Percentiles rank a stretch among this genome's conserved stretches.
phyloP scores from a whole-genome alignment of 2,329 filamentous ascomycete genomes.

The Sclerotinia borealis region DNA sequence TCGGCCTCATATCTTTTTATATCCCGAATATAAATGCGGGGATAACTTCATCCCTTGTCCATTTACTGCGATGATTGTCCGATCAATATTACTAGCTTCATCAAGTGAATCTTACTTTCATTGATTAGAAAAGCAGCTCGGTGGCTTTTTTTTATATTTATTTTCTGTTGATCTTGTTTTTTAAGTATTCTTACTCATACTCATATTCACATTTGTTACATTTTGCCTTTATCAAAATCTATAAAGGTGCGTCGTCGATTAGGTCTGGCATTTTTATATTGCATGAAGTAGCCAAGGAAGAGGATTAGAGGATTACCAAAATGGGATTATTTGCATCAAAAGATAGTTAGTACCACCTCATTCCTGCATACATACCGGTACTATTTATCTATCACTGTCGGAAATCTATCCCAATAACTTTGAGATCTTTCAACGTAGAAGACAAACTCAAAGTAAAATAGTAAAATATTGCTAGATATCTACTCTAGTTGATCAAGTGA shows the following conservation, averaged over 20 bases:
- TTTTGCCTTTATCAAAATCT: background rate
- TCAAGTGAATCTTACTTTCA: background rate
- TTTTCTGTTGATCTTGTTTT: background rate
- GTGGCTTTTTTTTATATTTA: background rate
- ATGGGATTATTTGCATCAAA: background rate
- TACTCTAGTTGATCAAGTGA: background rate
- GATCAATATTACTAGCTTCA: background rate
- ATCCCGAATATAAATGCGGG: background rate
- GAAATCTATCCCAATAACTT: background rate
- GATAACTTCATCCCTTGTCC: background rate
- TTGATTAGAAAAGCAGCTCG: slow-evolving; percentile 3
- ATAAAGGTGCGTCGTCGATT: background rate
- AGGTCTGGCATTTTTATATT: background rate
- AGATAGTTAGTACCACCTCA: background rate
- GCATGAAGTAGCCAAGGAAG: background rate
- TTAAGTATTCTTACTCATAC: background rate
- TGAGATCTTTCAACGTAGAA: background rate
- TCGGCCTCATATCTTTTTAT: background rate
- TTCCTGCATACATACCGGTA: background rate
- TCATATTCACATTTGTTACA: background rate
- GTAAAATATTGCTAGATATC: background rate
- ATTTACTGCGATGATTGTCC: background rate
- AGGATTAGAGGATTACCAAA: background rate
- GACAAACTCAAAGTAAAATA: background rate
- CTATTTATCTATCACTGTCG: background rate